These are phyloP conservation scores for Lentinus brumalis DNA, from an alignment of 768 basidiomycete species.

Conservation along the genomic window DNA sequence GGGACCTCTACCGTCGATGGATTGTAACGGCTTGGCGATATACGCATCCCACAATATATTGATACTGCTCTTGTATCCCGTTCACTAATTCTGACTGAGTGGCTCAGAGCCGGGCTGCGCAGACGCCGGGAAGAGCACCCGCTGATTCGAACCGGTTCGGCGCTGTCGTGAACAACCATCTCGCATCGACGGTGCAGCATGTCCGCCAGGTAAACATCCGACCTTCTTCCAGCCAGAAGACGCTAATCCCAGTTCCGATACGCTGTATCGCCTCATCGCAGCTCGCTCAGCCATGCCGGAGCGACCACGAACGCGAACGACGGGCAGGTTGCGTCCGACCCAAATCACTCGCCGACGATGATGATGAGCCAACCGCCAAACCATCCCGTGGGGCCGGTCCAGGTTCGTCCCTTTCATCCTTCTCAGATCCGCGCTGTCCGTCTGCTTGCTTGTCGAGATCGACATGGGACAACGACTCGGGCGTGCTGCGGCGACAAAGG, in stretches of 20 bases:
- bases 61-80: no score
- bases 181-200: slow-evolving; percentile 7
- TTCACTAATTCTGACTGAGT: no score
- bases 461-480: background rate
- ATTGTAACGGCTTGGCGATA: background rate
- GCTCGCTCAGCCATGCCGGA: slow-evolving; percentile 17
- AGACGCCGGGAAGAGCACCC: background rate
- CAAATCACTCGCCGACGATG: slow-evolving; percentile 16
- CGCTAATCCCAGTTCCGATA: background rate
- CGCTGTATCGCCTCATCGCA: background rate
- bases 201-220: slow-evolving; percentile 13
- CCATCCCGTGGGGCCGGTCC: slow-evolving; percentile 9
- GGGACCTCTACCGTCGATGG: background rate
- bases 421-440: background rate
- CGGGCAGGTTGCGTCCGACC: slow-evolving; percentile 9
- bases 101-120: background rate
- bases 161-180: slow-evolving; percentile 15
- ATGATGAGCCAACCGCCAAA: slow-evolving; percentile 22
- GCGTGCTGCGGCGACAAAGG: no score
- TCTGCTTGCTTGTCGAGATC: background rate
- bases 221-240: background rate
- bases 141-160: slow-evolving; percentile 22
- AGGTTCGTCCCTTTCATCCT: slow-evolving; percentile 7
- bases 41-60: no score
- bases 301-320: background rate